A percentile compares a stretch with the other conserved stretches of the same genome.
Evolutionary conservation across 768 basidiomycete genomes (phyloP).

Genomic region (Lentinula aciculospora): DNA sequence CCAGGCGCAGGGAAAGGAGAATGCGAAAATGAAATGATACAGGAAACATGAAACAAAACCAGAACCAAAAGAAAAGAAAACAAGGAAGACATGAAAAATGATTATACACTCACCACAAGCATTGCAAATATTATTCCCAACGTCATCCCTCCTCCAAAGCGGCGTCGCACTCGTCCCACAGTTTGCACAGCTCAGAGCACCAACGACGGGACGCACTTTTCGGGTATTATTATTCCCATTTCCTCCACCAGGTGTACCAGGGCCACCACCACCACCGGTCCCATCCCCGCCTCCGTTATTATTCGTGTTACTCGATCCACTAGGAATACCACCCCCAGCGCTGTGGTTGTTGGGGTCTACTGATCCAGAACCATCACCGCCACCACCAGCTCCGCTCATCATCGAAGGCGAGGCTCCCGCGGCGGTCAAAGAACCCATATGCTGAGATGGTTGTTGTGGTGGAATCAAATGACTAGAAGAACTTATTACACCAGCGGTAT

Average conservation of each 20-base stretch:
- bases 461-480: not conserved
- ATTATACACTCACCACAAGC: slow-evolving; percentile 72
- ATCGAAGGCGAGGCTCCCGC: not conserved
- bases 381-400: not conserved
- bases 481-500: slow-evolving; percentile 13
- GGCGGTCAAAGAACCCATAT: slow-evolving; percentile 2
- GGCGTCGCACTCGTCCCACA: slow-evolving; percentile 89
- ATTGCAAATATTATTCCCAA: slow-evolving; percentile 92
- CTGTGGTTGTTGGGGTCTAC: not conserved
- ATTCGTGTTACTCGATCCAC: slow-evolving; percentile 3
- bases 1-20: not conserved
- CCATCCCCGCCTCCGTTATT: slow-evolving; percentile 12
- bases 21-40: not conserved
- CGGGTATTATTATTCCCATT: not conserved
- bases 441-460: slow-evolving; percentile 3
- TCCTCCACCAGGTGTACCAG: not conserved
- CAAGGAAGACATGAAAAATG: not conserved
- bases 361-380: slow-evolving; percentile 3
- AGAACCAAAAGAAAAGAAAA: not conserved
- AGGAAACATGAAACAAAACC: not conserved
- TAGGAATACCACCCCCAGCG: not conserved
- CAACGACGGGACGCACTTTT: slow-evolving; percentile 35
- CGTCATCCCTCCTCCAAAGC: slow-evolving; percentile 84
- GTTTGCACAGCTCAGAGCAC: slow-evolving; percentile 80
- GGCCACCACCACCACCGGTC: not conserved